Conservation (phyloP, 106 monocot species). For the Chionographis japonica region DNA sequence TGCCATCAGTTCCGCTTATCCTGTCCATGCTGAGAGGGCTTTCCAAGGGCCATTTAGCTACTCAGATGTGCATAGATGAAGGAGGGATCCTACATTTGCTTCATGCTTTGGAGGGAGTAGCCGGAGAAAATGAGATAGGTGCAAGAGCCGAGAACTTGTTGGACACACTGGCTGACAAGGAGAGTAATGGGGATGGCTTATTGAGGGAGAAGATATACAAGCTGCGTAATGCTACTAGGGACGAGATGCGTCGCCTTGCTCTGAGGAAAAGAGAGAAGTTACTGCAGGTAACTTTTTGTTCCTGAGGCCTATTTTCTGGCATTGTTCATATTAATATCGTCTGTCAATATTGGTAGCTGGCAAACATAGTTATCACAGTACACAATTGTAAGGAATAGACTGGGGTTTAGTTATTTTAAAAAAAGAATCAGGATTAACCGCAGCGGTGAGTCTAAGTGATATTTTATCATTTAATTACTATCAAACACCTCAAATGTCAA, state of each 20-base stretch:
- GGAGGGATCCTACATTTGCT: slow-evolving; percentile 70
- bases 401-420: too few relatives aligned
- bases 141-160: slow-evolving; percentile 90
- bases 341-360: too few relatives aligned
- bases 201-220: slow-evolving; percentile 63
- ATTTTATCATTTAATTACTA: too few relatives aligned
- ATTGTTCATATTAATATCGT: too few relatives aligned
- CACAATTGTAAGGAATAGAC: too few relatives aligned
- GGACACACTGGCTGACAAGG: slow-evolving; percentile 89
- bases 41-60: slow-evolving; percentile 78
- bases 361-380: too few relatives aligned
- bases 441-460: too few relatives aligned
- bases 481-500: too few relatives aligned
- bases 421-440: too few relatives aligned
- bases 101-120: slow-evolving; percentile 85
- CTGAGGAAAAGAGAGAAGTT: slow-evolving; percentile 69
- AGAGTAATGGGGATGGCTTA: slow-evolving; percentile 82
- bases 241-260: slow-evolving; percentile 91
- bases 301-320: background rate
- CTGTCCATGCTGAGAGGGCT: slow-evolving; percentile 90
- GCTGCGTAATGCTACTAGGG: slow-evolving; percentile 82
- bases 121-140: slow-evolving; percentile 93
- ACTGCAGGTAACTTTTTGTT: slow-evolving; percentile 53
- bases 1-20: slow-evolving; percentile 78
- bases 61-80: slow-evolving; percentile 76